These are phyloP conservation scores for Pseudopyricularia cyperi DNA, from an alignment of 2,329 filamentous ascomycete genomes.

Conservation along the genomic window DNA sequence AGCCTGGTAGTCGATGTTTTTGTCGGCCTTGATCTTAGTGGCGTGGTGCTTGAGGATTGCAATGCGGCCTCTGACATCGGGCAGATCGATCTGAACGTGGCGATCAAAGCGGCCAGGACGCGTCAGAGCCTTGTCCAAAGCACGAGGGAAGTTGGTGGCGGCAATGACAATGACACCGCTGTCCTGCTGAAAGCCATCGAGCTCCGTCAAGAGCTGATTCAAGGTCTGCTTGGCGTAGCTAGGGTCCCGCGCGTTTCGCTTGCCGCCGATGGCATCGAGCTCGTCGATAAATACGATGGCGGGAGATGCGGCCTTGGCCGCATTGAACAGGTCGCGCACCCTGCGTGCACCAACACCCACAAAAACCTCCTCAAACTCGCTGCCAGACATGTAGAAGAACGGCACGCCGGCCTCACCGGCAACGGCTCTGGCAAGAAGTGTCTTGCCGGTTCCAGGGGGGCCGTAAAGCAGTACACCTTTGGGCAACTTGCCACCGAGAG, in stretches of 20 bases:
- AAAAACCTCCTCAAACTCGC: constrained; percentile 96
- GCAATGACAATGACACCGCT: constrained; percentile 91
- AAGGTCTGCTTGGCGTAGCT: constrained; percentile 95
- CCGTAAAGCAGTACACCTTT: constrained; percentile 94
- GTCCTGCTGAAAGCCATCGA: constrained; percentile 93
- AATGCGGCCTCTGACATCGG: constrained; percentile 85
- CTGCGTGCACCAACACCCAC: constrained; percentile 73
- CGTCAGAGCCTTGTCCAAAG: constrained; percentile 88
- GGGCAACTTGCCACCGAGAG: constrained; percentile 87
- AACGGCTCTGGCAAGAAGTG: constrained; percentile 84
- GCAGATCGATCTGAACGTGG: constrained; percentile 76
- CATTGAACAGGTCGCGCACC: constrained; percentile 50
- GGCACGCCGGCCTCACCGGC: constrained; percentile 94
- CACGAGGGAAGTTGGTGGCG: constrained; percentile 89
- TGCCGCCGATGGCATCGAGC: constrained; percentile 84
- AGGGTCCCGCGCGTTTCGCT: constrained; percentile 83
- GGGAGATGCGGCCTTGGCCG: constrained; percentile 21
- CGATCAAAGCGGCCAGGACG: constrained; percentile 93
- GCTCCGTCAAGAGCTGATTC: constrained; percentile 90
- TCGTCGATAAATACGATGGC: constrained; percentile 77
- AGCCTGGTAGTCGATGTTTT: constrained; percentile 70
- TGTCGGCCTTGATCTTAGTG: constrained; percentile 71
- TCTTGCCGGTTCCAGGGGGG: constrained; percentile 95
- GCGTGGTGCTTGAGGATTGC: constrained; percentile 90
- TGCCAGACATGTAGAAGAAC: constrained; percentile 99